Base-by-base conservation (phyloP, 163 green algal species). In the Botryococcus braunii region DNA sequence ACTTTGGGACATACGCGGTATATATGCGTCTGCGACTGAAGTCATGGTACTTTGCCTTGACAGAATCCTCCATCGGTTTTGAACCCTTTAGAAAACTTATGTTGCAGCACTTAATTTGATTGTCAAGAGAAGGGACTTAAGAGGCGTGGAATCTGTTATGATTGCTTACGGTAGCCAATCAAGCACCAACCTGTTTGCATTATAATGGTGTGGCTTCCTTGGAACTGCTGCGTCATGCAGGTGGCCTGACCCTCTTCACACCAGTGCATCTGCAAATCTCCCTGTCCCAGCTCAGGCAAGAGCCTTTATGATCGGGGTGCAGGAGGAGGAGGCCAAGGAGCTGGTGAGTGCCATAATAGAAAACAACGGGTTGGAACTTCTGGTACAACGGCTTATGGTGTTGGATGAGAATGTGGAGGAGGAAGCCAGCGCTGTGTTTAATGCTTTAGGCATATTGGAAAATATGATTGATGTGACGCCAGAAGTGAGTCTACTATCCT, bases 401-500 rank as follows among this genome's bases (percentile, higher is more conserved):
- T 57, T 87, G 31, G 66, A 83, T 49, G 80, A 88, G 76, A 40
- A 41, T 27, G 63, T 81, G 0, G 71, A 82, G 21, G 87, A 96
- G 60, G 92, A 97, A 74, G 86, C 82, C 11, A 55, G 48, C 0
- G 88, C 85, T 0, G 86, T 96, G n/a, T 82, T 85, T 65, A 84
- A 91, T 66, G 83, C 77, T 23, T 79, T 98, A 39, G 74, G 75
- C 35, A 86, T 89, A 37, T 74, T 98, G 58, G 89, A 96, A 70
- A 96, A 97, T 71, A 72, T 93, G 74, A 66, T 94, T 5, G 93
- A 97, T 74, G 77, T 95, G 58, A 75, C 78, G 43, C 71, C 75
- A 0, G 69, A 77, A 60, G 72, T 92, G 62, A 41, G n/a, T n/a
- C n/a, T n/a, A n/a, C n/a, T n/a, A n/a, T n/a, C n/a, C n/a, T n/a